Evolutionary conservation across 1,284 basidiomycete species (phyloP).

Genomic region (Pseudozyma pruni): DNA sequence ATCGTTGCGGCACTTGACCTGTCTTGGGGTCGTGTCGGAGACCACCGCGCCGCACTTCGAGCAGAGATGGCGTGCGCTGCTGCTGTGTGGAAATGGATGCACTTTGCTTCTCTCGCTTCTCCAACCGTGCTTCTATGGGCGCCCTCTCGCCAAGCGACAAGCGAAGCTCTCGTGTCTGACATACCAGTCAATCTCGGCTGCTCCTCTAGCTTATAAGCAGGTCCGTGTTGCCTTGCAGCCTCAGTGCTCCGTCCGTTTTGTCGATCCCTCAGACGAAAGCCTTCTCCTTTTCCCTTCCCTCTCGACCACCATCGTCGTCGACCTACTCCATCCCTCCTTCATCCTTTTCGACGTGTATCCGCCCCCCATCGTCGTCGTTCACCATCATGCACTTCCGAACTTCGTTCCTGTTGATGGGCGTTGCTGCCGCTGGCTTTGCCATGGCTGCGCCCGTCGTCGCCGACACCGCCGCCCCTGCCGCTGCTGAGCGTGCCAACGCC

Average conservation of each 20-base stretch:
- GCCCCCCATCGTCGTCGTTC: neutral
- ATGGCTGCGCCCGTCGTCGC: conserved; percentile 25
- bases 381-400: conserved; percentile 40
- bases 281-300: conserved; percentile 2
- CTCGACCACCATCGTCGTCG: conserved; percentile 13
- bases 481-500: conserved; percentile 28
- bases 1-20: no score
- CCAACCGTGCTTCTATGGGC: conserved; percentile 14
- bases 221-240: neutral
- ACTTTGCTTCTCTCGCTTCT: conserved; percentile 44
- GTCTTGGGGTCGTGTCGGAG: no score
- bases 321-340: neutral
- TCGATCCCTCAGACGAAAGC: neutral
- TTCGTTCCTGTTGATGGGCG: conserved; percentile 34
- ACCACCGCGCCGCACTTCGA: no score
- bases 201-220: conserved; percentile 2
- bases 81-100: no score
- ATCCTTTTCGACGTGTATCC: neutral
- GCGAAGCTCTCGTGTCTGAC: no score
- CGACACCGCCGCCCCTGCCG: conserved; percentile 14
- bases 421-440: conserved; percentile 32
- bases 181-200: neutral
- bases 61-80: no score
- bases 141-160: no score
- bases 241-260: neutral